phyloP scores from a whole-genome alignment of 345 rosid species.

The Eucalyptus cloeziana region DNA sequence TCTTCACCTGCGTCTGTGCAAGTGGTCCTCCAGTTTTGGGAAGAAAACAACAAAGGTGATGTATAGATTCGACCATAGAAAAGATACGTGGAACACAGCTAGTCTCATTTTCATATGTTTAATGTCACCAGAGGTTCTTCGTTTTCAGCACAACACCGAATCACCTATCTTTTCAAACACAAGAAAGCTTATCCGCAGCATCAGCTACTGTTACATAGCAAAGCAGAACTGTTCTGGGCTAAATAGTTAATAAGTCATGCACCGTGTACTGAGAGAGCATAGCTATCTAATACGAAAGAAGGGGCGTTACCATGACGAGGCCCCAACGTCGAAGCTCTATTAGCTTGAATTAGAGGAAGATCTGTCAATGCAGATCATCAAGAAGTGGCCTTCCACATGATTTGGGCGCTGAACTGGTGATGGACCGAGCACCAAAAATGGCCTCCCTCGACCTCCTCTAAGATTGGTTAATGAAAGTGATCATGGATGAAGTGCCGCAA shows the following conservation, averaged over 20 bases:
- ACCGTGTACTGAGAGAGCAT: background rate
- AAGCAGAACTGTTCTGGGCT: background rate
- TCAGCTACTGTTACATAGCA: background rate
- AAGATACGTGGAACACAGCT: background rate
- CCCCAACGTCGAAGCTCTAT: background rate
- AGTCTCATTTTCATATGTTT: background rate
- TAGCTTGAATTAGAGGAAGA: background rate
- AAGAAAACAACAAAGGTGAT: background rate
- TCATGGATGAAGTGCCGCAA: conserved; percentile 43
- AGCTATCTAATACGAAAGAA: background rate
- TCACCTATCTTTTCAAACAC: background rate
- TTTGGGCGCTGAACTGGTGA: background rate
- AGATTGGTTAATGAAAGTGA: background rate
- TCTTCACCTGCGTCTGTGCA: background rate
- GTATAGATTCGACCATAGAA: background rate
- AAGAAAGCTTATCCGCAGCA: background rate
- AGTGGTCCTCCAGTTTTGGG: background rate
- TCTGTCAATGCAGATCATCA: background rate
- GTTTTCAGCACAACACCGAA: background rate
- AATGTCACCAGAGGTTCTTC: background rate
- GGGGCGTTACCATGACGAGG: background rate
- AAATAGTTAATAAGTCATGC: background rate
- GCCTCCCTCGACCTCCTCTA: background rate
- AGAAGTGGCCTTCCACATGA: background rate
- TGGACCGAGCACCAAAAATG: background rate